These are phyloP conservation scores for Butyriboletus loyo DNA, from an alignment of 768 basidiomycete species.

Conservation along the genomic window DNA sequence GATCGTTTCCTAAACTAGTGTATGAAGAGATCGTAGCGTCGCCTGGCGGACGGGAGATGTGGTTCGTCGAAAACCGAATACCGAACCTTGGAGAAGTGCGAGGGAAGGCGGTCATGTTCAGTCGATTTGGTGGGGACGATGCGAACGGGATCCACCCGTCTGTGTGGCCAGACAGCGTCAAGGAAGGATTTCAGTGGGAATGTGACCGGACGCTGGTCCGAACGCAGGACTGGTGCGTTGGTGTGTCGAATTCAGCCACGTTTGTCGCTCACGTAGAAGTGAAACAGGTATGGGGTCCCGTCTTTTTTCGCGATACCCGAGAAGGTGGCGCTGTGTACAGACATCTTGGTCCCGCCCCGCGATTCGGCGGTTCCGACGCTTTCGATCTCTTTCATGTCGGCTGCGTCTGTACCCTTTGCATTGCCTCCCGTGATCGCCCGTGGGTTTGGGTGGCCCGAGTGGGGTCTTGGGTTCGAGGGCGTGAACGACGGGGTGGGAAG, in stretches of 20 bases:
- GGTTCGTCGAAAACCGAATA: slow-evolving; percentile 80
- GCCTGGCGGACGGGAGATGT: slow-evolving; percentile 55
- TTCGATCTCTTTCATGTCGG: slow-evolving; percentile 79
- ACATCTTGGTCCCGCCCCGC: slow-evolving; percentile 46
- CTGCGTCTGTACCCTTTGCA: slow-evolving; percentile 76
- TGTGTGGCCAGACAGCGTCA: slow-evolving; percentile 78
- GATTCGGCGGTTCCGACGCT: slow-evolving; percentile 44
- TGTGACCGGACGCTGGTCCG: slow-evolving; percentile 66
- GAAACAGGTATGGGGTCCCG: slow-evolving; percentile 70
- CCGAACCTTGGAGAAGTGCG: slow-evolving; percentile 81
- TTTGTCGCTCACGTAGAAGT: slow-evolving; percentile 5
- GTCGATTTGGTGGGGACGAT: slow-evolving; percentile 67
- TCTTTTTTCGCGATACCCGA: slow-evolving; percentile 83
- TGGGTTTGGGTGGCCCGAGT: slow-evolving; percentile 79
- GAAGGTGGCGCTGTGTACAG: slow-evolving; percentile 60
- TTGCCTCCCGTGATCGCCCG: slow-evolving; percentile 72
- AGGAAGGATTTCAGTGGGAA: slow-evolving; percentile 75
- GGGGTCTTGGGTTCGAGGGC: slow-evolving; percentile 80
- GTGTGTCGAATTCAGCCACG: too few relatives aligned
- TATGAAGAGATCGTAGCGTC: slow-evolving; percentile 58
- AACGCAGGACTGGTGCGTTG: slow-evolving; percentile 81
- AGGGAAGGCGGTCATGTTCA: slow-evolving; percentile 82
- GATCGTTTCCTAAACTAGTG: slow-evolving; percentile 62
- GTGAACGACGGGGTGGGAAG: slow-evolving; percentile 72
- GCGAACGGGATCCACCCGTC: slow-evolving; percentile 87